Percentiles rank a stretch among this genome's conserved stretches.
phyloP scores from a whole-genome alignment of 1,139 yeast species.

The Magnusiomyces ingens region DNA sequence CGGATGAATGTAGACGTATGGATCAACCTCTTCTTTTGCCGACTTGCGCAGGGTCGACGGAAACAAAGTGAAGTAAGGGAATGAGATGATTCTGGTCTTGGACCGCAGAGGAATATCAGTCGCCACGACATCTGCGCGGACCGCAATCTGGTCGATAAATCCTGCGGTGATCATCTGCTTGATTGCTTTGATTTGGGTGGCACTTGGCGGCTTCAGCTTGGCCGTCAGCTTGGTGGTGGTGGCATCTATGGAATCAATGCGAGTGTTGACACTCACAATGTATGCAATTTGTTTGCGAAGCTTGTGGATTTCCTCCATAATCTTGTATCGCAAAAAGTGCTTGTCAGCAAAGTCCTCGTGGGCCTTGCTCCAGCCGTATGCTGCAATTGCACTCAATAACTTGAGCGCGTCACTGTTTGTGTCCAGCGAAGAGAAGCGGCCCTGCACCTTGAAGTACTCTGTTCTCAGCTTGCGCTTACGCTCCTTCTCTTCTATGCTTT shows the following conservation, averaged over 20 bases:
- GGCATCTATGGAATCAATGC: constrained; percentile 45
- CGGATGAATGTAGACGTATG: constrained; percentile 70
- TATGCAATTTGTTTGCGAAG: constrained; percentile 71
- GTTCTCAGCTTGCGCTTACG: constrained; percentile 41
- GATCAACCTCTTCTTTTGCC: constrained; percentile 39
- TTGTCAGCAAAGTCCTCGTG: constrained; percentile 42
- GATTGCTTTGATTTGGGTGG: constrained; percentile 63
- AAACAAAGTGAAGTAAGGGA: constrained; percentile 70
- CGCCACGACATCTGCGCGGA: constrained; percentile 72
- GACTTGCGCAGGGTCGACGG: constrained; percentile 38
- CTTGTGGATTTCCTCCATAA: constrained; percentile 78
- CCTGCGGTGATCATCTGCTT: constrained; percentile 94
- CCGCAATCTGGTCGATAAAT: constrained; percentile 82
- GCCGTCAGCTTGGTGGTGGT: constrained; percentile 40
- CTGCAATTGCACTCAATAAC: constrained; percentile 79
- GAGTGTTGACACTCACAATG: constrained; percentile 60
- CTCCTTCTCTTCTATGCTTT: constrained; percentile 35
- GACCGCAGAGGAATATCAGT: constrained; percentile 39
- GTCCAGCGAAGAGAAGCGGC: constrained; percentile 61
- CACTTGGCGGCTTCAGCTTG: constrained; percentile 64
- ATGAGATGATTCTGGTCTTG: constrained; percentile 50
- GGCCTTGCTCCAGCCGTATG: constrained; percentile 58
- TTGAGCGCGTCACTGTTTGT: constrained; percentile 66
- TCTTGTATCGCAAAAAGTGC: constrained; percentile 52
- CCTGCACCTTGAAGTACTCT: constrained; percentile 50